Conservation (phyloP, 2,329 filamentous ascomycete genomes). For the Neonectria magnoliae region DNA sequence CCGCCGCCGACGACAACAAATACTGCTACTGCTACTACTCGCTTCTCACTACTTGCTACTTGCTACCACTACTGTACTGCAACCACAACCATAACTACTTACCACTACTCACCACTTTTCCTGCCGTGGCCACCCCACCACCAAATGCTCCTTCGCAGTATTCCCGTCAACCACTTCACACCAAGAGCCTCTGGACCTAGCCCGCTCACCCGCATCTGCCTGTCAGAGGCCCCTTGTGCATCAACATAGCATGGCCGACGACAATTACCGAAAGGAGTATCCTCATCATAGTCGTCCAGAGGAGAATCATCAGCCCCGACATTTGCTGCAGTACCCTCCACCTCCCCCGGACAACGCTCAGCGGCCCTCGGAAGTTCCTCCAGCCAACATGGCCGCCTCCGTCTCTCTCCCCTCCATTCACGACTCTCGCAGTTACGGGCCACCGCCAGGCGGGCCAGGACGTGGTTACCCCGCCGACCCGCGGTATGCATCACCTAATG, state of each 20-base stretch:
- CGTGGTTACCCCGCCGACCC: constrained; percentile 48
- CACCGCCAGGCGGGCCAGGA: constrained; percentile 45
- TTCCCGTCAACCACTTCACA: constrained; percentile 20
- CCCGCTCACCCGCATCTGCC: constrained; percentile 36
- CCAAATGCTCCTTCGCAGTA: constrained; percentile 37
- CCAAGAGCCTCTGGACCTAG: constrained; percentile 23
- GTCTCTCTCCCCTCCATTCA: constrained; percentile 63
- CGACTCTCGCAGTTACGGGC: constrained; percentile 53
- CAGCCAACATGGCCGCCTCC: constrained; percentile 54
- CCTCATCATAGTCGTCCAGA: constrained; percentile 49
- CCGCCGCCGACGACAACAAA: constrained; percentile 11
- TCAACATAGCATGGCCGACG: constrained; percentile 53
- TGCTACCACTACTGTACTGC: constrained; percentile 2
- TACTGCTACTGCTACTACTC: neutral
- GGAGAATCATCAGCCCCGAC: constrained; percentile 53
- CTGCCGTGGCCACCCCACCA: constrained; percentile 18
- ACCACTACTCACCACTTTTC: neutral
- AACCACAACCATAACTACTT: constrained; percentile 8
- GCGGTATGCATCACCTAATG: constrained; percentile 56
- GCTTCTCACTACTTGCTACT: neutral
- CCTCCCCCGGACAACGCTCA: constrained; percentile 53
- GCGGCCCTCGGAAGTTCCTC: constrained; percentile 44
- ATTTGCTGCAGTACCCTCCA: constrained; percentile 50
- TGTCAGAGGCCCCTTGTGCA: constrained; percentile 40
- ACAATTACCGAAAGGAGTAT: constrained; percentile 51